Conservation (phyloP, 768 basidiomycete genomes). For the Leucocoprinus birnbaumii region DNA sequence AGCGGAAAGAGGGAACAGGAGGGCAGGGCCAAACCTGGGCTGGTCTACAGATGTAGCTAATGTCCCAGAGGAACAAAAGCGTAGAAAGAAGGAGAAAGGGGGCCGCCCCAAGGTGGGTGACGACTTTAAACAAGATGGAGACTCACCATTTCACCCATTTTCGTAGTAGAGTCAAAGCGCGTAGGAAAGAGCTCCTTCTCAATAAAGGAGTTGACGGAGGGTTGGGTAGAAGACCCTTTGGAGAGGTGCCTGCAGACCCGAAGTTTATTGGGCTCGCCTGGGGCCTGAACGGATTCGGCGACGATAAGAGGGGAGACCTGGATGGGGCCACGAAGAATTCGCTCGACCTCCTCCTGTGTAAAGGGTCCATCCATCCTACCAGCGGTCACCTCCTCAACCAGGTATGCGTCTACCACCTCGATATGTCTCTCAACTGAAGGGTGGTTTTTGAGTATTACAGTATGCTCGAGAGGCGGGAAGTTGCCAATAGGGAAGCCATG, state of each 20-base stretch:
- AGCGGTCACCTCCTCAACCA: constrained; percentile 16
- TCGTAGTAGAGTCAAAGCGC: constrained; percentile 20
- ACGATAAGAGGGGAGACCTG: constrained; percentile 27
- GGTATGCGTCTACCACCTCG: constrained; percentile 17
- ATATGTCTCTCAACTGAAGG: constrained; percentile 9
- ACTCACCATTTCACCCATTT: constrained; percentile 25
- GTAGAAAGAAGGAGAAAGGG: too few relatives aligned
- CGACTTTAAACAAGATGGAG: too few relatives aligned
- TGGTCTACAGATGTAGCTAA: too few relatives aligned
- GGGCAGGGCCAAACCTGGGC: too few relatives aligned
- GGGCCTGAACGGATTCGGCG: constrained; percentile 19
- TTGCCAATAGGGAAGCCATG: constrained; percentile 30
- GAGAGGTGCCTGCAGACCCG: constrained; percentile 26
- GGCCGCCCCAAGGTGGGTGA: too few relatives aligned
- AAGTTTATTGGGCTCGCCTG: constrained; percentile 20
- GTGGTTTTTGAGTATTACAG: constrained; percentile 21
- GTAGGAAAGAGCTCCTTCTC: constrained; percentile 23
- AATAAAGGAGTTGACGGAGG: constrained; percentile 23
- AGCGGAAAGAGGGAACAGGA: too few relatives aligned
- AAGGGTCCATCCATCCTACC: constrained; percentile 26
- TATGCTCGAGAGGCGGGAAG: constrained; percentile 20
- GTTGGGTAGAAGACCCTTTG: constrained; percentile 10
- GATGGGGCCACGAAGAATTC: constrained; percentile 25
- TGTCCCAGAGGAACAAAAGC: too few relatives aligned
- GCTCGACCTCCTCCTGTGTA: constrained; percentile 9